Evolutionary conservation across 441 rosid genomes (phyloP).

Genomic region (Lepidium campestre): DNA sequence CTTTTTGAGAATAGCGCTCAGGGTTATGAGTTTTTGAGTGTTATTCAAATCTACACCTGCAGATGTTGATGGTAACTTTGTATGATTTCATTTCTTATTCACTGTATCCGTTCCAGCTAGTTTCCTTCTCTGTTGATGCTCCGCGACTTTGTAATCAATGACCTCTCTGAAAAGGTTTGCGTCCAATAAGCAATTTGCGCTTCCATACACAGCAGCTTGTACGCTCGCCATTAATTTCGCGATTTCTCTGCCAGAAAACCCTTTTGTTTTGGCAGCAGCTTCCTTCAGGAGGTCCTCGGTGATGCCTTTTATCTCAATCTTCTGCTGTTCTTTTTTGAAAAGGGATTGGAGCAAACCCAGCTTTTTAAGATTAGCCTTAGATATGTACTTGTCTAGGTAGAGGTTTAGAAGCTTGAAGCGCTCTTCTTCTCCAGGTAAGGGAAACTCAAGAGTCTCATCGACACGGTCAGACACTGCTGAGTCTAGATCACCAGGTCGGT

Average conservation of each 20-base stretch:
- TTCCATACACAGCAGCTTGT: conserved; percentile 87
- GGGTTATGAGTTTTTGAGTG: conserved; percentile 13
- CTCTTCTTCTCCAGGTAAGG: conserved; percentile 78
- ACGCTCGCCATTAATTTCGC: conserved; percentile 83
- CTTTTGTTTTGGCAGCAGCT: conserved; percentile 77
- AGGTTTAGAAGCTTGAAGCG: conserved; percentile 80
- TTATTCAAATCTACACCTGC: conserved; percentile 24
- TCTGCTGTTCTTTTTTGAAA: conserved; percentile 56
- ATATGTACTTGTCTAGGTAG: conserved; percentile 79
- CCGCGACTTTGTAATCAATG: conserved; percentile 80
- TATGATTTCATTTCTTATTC: conserved; percentile 8
- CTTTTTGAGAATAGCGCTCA: conserved; percentile 73
- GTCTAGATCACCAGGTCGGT: conserved; percentile 95
- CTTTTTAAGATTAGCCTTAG: conserved; percentile 61
- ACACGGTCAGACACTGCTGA: conserved; percentile 87
- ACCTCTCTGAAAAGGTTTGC: conserved; percentile 67
- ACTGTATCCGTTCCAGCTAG: conserved; percentile 35
- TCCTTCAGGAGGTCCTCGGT: conserved; percentile 63
- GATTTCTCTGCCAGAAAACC: conserved; percentile 80
- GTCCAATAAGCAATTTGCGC: conserved; percentile 64
- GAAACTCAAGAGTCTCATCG: conserved; percentile 85
- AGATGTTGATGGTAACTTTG: conserved; percentile 2
- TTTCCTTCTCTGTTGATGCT: conserved; percentile 73
- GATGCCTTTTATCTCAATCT: conserved; percentile 65
- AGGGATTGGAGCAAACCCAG: conserved; percentile 47